Evolutionary conservation across 345 rosid genomes (phyloP).

Genomic region (Atalantia buxifolia): DNA sequence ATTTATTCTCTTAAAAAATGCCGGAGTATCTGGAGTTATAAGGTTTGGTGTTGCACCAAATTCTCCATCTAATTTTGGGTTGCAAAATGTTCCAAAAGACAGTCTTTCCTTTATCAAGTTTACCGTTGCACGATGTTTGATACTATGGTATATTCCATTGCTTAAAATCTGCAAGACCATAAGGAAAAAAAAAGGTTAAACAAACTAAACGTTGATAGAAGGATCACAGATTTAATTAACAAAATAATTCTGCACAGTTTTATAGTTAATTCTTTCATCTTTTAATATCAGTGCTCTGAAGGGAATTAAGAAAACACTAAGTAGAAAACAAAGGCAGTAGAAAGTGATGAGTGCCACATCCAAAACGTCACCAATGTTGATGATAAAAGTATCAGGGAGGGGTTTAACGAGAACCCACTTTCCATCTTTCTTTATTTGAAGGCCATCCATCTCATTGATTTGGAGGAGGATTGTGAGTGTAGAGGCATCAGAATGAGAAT

Average conservation of each 20-base stretch:
- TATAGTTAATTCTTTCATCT: too few species aligned
- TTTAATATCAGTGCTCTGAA: too few species aligned
- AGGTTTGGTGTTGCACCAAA: background rate
- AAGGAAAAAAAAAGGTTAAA: too few species aligned
- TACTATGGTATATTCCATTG: conserved; percentile 20
- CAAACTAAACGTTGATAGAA: too few species aligned
- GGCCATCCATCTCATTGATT: conserved; percentile 44
- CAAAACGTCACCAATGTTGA: conserved; percentile 49
- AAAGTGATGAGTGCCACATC: conserved; percentile 19
- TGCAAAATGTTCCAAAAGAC: background rate
- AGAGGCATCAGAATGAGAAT: conserved; percentile 48
- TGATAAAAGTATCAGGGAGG: conserved; percentile 43
- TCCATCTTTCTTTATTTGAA: conserved; percentile 51
- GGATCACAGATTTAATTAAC: too few species aligned
- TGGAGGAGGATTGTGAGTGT: conserved; percentile 55
- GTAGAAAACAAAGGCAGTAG: background rate
- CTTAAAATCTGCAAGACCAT: conserved; percentile 8
- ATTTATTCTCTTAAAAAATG: conserved; percentile 12
- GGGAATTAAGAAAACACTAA: too few species aligned
- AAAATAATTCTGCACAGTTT: too few species aligned
- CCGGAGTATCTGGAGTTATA: conserved; percentile 7
- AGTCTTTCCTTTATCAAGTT: conserved; percentile 18
- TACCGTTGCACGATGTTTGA: conserved; percentile 18
- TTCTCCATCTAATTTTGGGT: background rate
- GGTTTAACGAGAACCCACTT: conserved; percentile 49